Conservation (phyloP, 192 early-diverging fungal genomes). For the Entrophospora sp. region DNA sequence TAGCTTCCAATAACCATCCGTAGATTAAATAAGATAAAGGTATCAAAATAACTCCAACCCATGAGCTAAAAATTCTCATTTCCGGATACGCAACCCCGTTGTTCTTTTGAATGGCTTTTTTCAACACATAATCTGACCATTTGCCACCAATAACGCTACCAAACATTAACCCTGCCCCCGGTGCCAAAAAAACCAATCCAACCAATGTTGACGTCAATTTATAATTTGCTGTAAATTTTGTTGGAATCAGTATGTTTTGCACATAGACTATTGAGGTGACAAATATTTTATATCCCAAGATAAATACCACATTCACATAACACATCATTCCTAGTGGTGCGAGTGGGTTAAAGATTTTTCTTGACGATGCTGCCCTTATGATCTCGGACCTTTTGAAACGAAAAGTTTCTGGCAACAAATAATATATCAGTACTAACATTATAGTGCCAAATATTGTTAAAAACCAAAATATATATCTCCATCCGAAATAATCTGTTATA, state of each 20-base stretch:
- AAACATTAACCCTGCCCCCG: conserved; percentile 29
- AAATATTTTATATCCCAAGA: background rate
- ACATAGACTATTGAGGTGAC: background rate
- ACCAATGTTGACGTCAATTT: background rate
- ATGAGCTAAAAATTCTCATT: conserved; percentile 22
- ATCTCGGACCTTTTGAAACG: background rate
- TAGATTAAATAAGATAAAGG: conserved; percentile 23
- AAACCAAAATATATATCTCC: background rate
- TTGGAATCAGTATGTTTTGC: background rate
- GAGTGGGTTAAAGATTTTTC: background rate
- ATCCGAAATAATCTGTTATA: conserved; percentile 4
- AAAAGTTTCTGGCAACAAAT: background rate
- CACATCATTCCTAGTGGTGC: background rate
- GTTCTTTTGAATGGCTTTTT: background rate
- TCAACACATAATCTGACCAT: conserved; percentile 30
- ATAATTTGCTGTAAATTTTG: background rate
- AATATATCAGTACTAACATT: background rate
- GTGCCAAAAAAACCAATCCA: conserved; percentile 22
- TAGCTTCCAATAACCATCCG: conserved; percentile 27
- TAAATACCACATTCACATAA: background rate
- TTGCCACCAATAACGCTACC: conserved; percentile 33
- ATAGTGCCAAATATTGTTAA: background rate
- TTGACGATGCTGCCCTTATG: background rate
- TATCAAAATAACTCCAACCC: conserved; percentile 25
- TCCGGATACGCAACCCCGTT: background rate